Evolutionary conservation across 2,329 filamentous ascomycete genomes (phyloP), one percentile per base, ranked within the genome.

Genomic region (Monosporascus sp.): DNA sequence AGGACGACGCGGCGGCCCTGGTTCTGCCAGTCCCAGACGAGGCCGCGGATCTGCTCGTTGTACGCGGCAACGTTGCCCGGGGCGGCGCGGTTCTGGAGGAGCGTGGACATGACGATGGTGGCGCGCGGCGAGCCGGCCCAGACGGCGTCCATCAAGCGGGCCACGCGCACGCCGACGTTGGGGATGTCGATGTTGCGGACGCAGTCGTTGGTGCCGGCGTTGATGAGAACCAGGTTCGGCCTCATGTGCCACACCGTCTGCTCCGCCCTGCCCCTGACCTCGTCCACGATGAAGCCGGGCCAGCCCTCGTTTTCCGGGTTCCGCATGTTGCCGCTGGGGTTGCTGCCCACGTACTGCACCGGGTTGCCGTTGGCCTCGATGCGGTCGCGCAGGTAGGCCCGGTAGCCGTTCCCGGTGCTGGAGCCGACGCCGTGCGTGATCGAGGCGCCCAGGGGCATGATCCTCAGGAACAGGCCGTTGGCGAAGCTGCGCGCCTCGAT

Each of bases 181-280:
- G 49, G 47, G 7, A 56, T 53, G 39, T 64, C 55, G 47, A 56
- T 55, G n/a, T 56, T 48, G 51, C 64, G 63, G 24, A 61, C 51
- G 37, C 64, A 65, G 51, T 68, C 63, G 47, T 68, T 68, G 18
- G 64, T 63, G 4, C 65, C 65, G 15, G 61, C 60, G 46, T 67
- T 62, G n/a, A 68, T 51, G 14, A 64, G 47, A 41, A 67, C 60
- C 14, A 66, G 48, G 48, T 68, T 64, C 6, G 65, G 65, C 45
- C 55, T 56, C 38, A 56, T 54, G 2, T 50, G 11, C 2, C 57
- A 50, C n/a, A 64, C 57, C 34, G 58, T 60, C 3, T 47, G 14
- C 22, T 45, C 56, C 6, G 64, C 53, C 25, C 57, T 59, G 15
- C 53, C 48, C 37, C 59, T 53, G 9, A 66, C 60, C 45, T 68